Percentiles rank a stretch among this genome's conserved stretches.
These are phyloP conservation scores for Leccinum laetum DNA, from an alignment of 1,284 basidiomycete species.

Conservation along the genomic window DNA sequence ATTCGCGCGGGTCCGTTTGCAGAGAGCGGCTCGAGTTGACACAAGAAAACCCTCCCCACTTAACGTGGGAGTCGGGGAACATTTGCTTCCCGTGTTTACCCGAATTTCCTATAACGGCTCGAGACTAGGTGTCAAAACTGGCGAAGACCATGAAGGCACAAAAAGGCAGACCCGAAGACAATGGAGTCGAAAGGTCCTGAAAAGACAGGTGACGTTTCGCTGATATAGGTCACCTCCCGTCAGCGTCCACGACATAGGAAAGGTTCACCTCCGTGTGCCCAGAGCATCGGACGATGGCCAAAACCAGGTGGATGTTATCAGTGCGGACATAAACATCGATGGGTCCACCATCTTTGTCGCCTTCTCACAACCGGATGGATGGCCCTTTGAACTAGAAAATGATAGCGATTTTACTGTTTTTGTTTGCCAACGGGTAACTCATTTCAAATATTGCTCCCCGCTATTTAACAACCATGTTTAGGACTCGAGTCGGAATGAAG, in stretches of 20 bases:
- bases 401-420: constrained; percentile 75
- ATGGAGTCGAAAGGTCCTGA: too few relatives aligned
- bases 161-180: too few relatives aligned
- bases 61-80: too few relatives aligned
- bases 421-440: constrained; percentile 74
- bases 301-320: constrained; percentile 60
- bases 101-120: too few relatives aligned
- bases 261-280: constrained; percentile 74
- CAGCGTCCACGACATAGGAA: constrained; percentile 91
- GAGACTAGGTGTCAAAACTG: too few relatives aligned
- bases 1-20: too few relatives aligned
- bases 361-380: constrained; percentile 71
- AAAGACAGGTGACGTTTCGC: too few relatives aligned
- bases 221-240: constrained; percentile 83
- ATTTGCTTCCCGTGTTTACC: too few relatives aligned
- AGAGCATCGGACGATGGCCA: constrained; percentile 34
- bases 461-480: constrained; percentile 28
- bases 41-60: too few relatives aligned
- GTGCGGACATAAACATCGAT: constrained; percentile 84
- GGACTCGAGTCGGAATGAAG: constrained; percentile 51
- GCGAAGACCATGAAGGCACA: too few relatives aligned
- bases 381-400: constrained; percentile 95
- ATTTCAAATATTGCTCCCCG: background rate
- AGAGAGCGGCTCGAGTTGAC: too few relatives aligned
- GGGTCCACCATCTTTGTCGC: constrained; percentile 91